Base-by-base conservation (phyloP, 495 filamentous ascomycete genomes). In the Penicillium chermesinum region DNA sequence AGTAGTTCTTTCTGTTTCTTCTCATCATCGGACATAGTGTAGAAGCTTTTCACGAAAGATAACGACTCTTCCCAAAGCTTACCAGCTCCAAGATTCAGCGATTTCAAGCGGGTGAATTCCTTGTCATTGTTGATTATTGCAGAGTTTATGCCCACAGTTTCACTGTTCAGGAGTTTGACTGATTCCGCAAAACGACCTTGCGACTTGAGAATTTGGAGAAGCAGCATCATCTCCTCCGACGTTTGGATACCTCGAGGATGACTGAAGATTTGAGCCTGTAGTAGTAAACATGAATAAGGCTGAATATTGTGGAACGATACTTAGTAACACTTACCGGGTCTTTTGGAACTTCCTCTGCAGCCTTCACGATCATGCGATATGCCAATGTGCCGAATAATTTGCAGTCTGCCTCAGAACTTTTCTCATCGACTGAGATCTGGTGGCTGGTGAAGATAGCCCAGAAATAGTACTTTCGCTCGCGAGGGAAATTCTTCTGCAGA, bases 361-460 rank as follows among this genome's bases (percentile, higher is more conserved):
- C 75, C 50, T 81, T 81, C 1, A 72, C 73, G n/a, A 77, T 63
- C 71, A 80, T 78, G 37, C 77, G 74, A 55, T 79, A 83, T 12
- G 79, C 80, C 45, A 84, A 57, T 9, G 71, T 77, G 17, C 75
- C 77, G 55, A 78, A 81, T 1, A 84, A 54, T 51, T 77, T 77
- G 27, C 69, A 65, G 13, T 82, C 77, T n/a, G 57, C 49, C 3
- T 76, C 73, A 14, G 67, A 72, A 44, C 67, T 70, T 12, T 62
- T 34, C 9, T 61, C 41, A 47, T 67, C 60, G 13, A 55, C 53
- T 17, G 72, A 61, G 18, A 70, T 53, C 36, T 80, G 55, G 41
- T 76, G 64, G 27, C 67, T 74, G 30, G 74, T 64, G 43, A 82
- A 69, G 17, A 82, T 77, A 10, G 78, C 76, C 74, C 79, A 80